Percentiles rank a stretch among this genome's conserved stretches.
Conservation (phyloP, 2,329 filamentous ascomycete genomes). For the Sporothrix brasiliensis region DNA sequence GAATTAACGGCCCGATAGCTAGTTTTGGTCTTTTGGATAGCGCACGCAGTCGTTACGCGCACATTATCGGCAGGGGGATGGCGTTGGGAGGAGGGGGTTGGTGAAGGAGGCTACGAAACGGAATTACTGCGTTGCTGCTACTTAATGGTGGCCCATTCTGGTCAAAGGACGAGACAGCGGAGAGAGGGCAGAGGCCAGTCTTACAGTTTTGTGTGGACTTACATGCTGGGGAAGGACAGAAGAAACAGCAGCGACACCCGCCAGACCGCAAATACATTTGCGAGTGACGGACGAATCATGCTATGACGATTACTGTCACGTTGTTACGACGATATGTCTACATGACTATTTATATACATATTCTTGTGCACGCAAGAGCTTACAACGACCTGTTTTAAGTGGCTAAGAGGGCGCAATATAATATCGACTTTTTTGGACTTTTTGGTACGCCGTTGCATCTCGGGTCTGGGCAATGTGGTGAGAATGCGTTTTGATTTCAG, state of each 20-base stretch:
- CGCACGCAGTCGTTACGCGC: background rate
- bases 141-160: background rate
- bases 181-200: background rate
- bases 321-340: slow-evolving; percentile 34
- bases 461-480: background rate
- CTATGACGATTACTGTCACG: slow-evolving; percentile 31
- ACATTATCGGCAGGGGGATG: background rate
- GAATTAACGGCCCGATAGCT: background rate
- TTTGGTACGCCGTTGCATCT: background rate
- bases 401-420: slow-evolving; percentile 13
- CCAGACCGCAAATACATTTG: background rate
- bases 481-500: background rate
- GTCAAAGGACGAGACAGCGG: background rate
- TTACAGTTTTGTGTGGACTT: background rate
- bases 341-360: slow-evolving; percentile 27
- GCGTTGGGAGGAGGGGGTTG: background rate
- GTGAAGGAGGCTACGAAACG: background rate
- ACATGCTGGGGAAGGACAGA: background rate
- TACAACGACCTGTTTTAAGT: slow-evolving; percentile 26
- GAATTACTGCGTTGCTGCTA: slow-evolving; percentile 10
- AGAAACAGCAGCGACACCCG: slow-evolving; percentile 10
- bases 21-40: slow-evolving; percentile 1
- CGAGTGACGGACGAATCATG: slow-evolving; percentile 2
- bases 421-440: background rate
- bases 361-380: slow-evolving; percentile 8